phyloP scores from a whole-genome alignment of 345 rosid species.

The Melaleuca quinquenervia region DNA sequence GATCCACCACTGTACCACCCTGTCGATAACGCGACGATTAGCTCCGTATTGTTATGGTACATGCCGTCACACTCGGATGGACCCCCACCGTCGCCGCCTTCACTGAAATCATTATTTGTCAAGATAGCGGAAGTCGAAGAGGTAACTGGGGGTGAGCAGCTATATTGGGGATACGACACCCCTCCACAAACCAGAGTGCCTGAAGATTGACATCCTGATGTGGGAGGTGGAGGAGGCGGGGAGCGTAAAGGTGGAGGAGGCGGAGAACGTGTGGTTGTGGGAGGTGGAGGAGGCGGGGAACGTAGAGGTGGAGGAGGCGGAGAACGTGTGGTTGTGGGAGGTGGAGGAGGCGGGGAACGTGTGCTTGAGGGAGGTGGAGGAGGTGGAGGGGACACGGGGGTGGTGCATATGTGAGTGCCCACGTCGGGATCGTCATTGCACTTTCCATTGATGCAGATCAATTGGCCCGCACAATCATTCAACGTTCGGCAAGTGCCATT shows the following conservation, averaged over 20 bases:
- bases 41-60: constrained; percentile 6
- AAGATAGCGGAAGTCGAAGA: constrained; percentile 2
- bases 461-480: constrained; percentile 22
- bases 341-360: too few species aligned
- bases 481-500: constrained; percentile 9
- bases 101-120: constrained; percentile 19
- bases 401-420: constrained; percentile 10
- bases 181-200: constrained; percentile 1
- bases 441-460: constrained; percentile 19
- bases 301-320: too few species aligned
- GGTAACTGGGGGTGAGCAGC: constrained; percentile 21
- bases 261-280: too few species aligned
- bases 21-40: constrained; percentile 17
- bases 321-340: too few species aligned
- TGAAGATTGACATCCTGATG: constrained; percentile 1
- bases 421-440: constrained; percentile 20
- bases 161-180: neutral
- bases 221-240: neutral
- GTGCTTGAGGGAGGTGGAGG: too few species aligned
- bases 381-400: neutral
- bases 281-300: too few species aligned
- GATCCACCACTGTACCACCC: constrained; percentile 14
- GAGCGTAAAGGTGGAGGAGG: neutral
- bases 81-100: constrained; percentile 13
- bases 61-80: constrained; percentile 8